These are phyloP conservation scores for Dryas alaskensis DNA, from an alignment of 306 rosid genomes.

Conservation along the genomic window DNA sequence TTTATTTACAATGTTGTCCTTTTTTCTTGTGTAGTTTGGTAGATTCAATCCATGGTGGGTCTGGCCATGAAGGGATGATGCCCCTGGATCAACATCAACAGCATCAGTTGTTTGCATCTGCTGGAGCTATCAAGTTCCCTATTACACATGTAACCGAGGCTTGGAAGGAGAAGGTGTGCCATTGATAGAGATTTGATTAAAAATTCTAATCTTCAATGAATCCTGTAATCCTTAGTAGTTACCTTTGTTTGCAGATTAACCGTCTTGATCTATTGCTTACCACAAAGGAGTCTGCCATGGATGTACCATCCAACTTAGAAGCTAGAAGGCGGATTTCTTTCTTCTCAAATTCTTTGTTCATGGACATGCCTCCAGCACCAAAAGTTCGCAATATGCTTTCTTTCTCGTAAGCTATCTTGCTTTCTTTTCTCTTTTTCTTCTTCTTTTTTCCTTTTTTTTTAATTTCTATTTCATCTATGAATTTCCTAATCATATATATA, in stretches of 20 bases:
- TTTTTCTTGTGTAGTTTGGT: slow-evolving; percentile 52
- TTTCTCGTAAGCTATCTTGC: slow-evolving; percentile 73
- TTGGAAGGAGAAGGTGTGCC: slow-evolving; percentile 87
- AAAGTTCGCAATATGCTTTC: slow-evolving; percentile 99
- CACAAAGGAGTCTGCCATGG: slow-evolving; percentile 98
- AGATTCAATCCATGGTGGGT: slow-evolving; percentile 69
- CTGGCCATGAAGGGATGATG: slow-evolving; percentile 70
- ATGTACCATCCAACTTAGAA: slow-evolving; percentile 94
- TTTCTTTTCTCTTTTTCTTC: background rate
- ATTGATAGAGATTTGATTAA: background rate
- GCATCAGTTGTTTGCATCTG: slow-evolving; percentile 87
- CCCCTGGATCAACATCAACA: slow-evolving; percentile 61
- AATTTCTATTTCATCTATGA: background rate
- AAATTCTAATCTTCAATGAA: background rate
- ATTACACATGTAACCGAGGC: slow-evolving; percentile 63
- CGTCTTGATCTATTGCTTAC: slow-evolving; percentile 79
- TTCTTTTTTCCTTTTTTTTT: background rate
- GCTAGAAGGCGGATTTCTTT: slow-evolving; percentile 93
- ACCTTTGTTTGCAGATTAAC: slow-evolving; percentile 53
- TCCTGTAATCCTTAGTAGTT: background rate
- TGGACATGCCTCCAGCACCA: slow-evolving; percentile 95
- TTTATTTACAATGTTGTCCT: slow-evolving; percentile 12
- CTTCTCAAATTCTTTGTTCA: slow-evolving; percentile 91
- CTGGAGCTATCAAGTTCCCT: slow-evolving; percentile 92
- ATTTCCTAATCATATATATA: background rate